Base-by-base conservation (phyloP, 306 rosid species). In the Acmispon strigosus region DNA sequence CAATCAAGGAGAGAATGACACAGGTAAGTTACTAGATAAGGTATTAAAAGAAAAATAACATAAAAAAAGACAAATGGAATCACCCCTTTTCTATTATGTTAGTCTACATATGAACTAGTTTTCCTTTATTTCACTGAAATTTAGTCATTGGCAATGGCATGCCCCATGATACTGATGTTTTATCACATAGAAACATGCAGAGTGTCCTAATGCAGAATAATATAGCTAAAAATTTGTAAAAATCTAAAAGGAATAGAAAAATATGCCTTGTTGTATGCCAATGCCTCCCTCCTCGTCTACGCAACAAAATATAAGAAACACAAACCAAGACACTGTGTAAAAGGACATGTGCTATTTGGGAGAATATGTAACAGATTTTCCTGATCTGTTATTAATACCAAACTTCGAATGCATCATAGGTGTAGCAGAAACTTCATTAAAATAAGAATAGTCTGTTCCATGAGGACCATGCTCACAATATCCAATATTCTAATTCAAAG, bases 1-100 rank as follows among this genome's bases (percentile, higher is more conserved):
- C 61, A 82, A 67, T 70, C 53, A 76, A 67, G 61, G 10, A 77
- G 51, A 62, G 69, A 78, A 62, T 39, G 61, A 72, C 12, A 4
- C 58, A 18, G 4, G 32, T 55, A 24, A 74, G 32, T 41, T 20
- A 75, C 18, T 22, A 58, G 10, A 67, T 6, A 55, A 60, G 45
- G 58, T 57, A 57, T 13, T 15, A 14, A 47, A 41, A 45, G 41
- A 69, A 68, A 34, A 41, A 32, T 47, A 50, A 27, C 37, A 67
- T 53, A 43, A 72, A 7, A 48, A 32, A 43, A 39, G 49, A 76
- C 71, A 61, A 39, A 69, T 13, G 34, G n/a, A 47, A 13, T 72
- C 51, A 11, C 36, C 24, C 41, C 18, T 64, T 39, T 22, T 53
- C 59, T 19, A 60, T 52, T 27, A 42, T 18, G 15, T 15, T 12